Conservation (phyloP, 108 stramenopile species). For the Cyclotella kingstonii region DNA sequence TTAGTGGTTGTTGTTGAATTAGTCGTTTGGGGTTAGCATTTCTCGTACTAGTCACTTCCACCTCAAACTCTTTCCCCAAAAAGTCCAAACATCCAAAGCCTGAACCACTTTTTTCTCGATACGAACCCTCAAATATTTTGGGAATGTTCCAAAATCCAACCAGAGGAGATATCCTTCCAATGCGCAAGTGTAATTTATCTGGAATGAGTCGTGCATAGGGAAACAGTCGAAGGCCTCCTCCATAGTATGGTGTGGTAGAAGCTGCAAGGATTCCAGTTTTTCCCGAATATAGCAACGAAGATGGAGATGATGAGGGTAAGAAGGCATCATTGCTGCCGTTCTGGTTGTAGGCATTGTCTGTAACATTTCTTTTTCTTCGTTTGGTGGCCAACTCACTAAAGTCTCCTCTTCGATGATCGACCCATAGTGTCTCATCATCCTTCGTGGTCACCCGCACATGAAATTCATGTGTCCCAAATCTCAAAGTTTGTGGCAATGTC, state of each 20-base stretch:
- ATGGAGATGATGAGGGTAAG: background rate
- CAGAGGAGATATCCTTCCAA: slow-evolving; percentile 66
- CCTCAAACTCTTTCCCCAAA: slow-evolving; percentile 60
- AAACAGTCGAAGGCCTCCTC: slow-evolving; percentile 65
- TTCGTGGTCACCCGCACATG: slow-evolving; percentile 47
- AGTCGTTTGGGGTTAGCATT: too few species aligned
- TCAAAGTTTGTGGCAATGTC: slow-evolving; percentile 58
- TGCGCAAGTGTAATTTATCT: slow-evolving; percentile 49
- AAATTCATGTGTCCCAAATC: slow-evolving; percentile 42
- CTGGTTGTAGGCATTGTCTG: background rate
- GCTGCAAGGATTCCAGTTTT: slow-evolving; percentile 60
- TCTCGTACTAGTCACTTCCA: slow-evolving; percentile 32
- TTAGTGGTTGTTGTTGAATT: slow-evolving; percentile 19
- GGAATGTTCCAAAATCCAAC: slow-evolving; percentile 58
- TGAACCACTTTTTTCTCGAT: slow-evolving; percentile 47
- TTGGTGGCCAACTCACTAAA: slow-evolving; percentile 35
- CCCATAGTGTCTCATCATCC: slow-evolving; percentile 52
- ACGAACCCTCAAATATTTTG: slow-evolving; percentile 60
- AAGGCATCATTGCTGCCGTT: background rate
- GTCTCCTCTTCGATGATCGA: slow-evolving; percentile 79
- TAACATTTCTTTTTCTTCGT: too few species aligned
- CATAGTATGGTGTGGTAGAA: slow-evolving; percentile 67
- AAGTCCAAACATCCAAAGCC: slow-evolving; percentile 67
- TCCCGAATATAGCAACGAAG: slow-evolving; percentile 53
- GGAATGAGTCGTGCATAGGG: slow-evolving; percentile 63